Evolutionary conservation across 495 filamentous ascomycete species (phyloP), one percentile per base, ranked within the genome.

Genomic region (Lepidopterella palustris): DNA sequence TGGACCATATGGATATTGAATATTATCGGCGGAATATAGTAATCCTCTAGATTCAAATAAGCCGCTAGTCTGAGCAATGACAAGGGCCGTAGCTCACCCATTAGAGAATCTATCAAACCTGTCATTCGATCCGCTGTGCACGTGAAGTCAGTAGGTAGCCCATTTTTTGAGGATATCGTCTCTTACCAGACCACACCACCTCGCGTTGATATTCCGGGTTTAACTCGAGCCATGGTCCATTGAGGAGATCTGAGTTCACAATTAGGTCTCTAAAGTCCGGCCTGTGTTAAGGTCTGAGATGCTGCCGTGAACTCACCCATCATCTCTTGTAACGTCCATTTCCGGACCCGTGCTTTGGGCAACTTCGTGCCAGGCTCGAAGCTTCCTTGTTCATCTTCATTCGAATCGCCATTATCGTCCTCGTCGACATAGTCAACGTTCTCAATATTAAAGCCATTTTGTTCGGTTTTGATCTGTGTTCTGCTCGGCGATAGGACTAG

Each of bases 191-290:
- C 78, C 78, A 80, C 4, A 80, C 76, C 1, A 79, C 73, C 24
- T 76, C 77, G 61, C 78, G 63, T 61, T 80, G 78, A 55, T 80
- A 80, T 13, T 76, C 74, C 0, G 78, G 77, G 62, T 78, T 68
- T 9, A 79, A 59, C 31, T 76, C 68, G 28, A 78, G 63, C 49
- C 64, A 68, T 3, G 63, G 59, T 6, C 57, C 65, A 2, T 72
- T 52, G 56, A 78, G 69, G 57, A 73, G 64, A 21, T 65, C 72
- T 75, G 69, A 55, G 40, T 3, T 45, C 11, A 42, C 0, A 1
- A 2, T 3, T 53, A 42, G 31, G 47, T 59, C 18, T 11, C n/a
- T 18, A 10, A 15, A 35, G 13, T 20, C 2, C 1, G 8, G 20
- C 13, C 1, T 9, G 6, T 8, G 6, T 3, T 2, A 9, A 42